Evolutionary conservation across 108 stramenopile species (phyloP), one percentile per base, ranked within the genome.

Genomic region (Cyclotella baltica): DNA sequence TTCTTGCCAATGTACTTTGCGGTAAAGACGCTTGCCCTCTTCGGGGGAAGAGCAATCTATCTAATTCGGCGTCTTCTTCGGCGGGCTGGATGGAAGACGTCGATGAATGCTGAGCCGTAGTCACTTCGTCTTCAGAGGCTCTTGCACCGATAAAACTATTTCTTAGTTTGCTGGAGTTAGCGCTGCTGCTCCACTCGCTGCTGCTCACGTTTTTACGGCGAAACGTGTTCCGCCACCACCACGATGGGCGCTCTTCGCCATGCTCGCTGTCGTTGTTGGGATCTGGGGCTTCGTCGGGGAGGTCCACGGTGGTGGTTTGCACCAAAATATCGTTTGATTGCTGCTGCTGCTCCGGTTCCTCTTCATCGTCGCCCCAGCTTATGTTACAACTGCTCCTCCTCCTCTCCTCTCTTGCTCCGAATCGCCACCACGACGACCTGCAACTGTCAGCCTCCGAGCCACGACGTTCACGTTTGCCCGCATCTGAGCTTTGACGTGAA

Each of bases 1-100:
- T 25, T 57, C n/a, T n/a, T n/a, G 40, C 6, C 13, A 13, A 10
- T 43, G 10, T 43, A 10, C 40, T 43, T 13, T 43, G 6, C 40
- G 40, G 6, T 13, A 43, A 13, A 43, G 13, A 43, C 6, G 40
- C 6, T 43, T 43, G 40, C 35, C 61, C 61, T 35, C 61, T 62
- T 0, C 61, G 61, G 4, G 61, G 61, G 27, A 62, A 62, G 1
- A 62, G 61, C 19, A 62, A 13, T 62, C 35, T 13, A 35, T 62
- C 2, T 3, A 62, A 62, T 62, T 35, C 30, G 13, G 16, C 3
- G 10, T 62, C 35, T 9, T 62, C 61, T 43, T 43, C n/a, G n/a
- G n/a, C n/a, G n/a, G n/a, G n/a, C 3, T 29, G 56, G 2, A 25
- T 4, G 23, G 56, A 25, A 11, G 22, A 13, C 28, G 56, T 18